Conservation (phyloP, 805 yeast genomes). For the Wickerhamiella kurtzmanii region DNA sequence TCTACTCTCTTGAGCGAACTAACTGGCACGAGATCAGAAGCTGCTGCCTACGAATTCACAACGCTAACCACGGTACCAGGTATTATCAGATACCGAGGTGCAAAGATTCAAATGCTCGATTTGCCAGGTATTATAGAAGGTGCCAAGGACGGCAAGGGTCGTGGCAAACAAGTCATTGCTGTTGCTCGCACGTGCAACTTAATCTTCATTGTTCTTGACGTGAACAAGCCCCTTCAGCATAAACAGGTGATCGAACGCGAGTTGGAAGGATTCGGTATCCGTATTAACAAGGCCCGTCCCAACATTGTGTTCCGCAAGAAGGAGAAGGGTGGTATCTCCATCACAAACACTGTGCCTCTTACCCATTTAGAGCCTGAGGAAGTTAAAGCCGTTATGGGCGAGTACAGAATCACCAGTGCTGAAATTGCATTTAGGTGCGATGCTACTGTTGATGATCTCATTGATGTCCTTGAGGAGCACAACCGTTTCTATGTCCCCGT, state of each 20-base stretch:
- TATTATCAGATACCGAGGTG: conserved; percentile 89
- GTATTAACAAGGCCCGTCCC: conserved; percentile 85
- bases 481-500: conserved; percentile 93
- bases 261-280: conserved; percentile 92
- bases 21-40: conserved; percentile 94
- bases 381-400: conserved; percentile 89
- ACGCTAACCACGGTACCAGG: conserved; percentile 97
- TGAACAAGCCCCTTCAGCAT: conserved; percentile 88
- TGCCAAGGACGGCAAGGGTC: conserved; percentile 95
- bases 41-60: conserved; percentile 95
- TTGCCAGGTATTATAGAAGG: conserved; percentile 95
- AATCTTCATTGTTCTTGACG: conserved; percentile 87
- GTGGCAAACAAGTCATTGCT: conserved; percentile 97
- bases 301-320: conserved; percentile 83
- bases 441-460: conserved; percentile 92
- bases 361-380: conserved; percentile 88
- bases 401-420: conserved; percentile 88
- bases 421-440: conserved; percentile 95
- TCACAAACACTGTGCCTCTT: conserved; percentile 84
- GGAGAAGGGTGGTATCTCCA: conserved; percentile 90
- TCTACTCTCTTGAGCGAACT: conserved; percentile 67
- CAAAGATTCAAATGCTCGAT: conserved; percentile 96
- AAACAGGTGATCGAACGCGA: conserved; percentile 89
- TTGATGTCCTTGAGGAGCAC: conserved; percentile 83
- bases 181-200: conserved; percentile 97